Conservation (phyloP, 192 early-diverging fungal genomes). For the Endogone sp. region DNA sequence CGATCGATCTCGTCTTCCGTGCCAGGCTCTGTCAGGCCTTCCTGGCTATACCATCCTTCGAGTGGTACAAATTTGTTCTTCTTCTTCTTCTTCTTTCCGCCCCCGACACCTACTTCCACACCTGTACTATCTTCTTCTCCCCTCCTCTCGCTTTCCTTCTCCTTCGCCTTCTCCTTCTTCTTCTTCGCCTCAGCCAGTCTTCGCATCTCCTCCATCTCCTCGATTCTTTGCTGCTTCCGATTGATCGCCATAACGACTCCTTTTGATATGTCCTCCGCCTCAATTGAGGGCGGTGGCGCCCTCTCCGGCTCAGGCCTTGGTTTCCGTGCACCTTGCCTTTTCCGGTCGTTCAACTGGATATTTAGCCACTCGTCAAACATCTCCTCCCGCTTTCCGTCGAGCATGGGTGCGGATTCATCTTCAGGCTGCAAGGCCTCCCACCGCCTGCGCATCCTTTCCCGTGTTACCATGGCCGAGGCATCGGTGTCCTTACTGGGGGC, state of each 20-base stretch:
- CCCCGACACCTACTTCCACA: background rate
- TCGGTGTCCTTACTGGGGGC: background rate
- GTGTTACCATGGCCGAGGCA: background rate
- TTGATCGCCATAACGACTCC: background rate
- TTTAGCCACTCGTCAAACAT: background rate
- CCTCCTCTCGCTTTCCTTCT: background rate
- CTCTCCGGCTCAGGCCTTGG: background rate
- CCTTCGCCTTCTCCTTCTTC: background rate
- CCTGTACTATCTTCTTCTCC: background rate
- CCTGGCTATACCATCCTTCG: background rate
- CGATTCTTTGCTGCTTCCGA: background rate
- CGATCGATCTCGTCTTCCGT: background rate
- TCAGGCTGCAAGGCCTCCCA: background rate
- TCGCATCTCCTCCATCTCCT: background rate
- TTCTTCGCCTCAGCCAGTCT: background rate
- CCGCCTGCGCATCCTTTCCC: background rate
- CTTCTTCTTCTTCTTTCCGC: background rate
- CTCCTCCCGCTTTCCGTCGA: background rate
- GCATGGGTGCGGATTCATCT: background rate
- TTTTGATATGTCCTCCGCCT: background rate
- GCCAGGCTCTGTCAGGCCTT: background rate
- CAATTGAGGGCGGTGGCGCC: background rate
- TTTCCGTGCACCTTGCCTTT: background rate
- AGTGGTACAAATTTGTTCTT: background rate
- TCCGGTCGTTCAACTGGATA: background rate